Evolutionary conservation across 1,284 basidiomycete species (phyloP), one percentile per base, ranked within the genome.

Genomic region (Apiotrichum gamsii): DNA sequence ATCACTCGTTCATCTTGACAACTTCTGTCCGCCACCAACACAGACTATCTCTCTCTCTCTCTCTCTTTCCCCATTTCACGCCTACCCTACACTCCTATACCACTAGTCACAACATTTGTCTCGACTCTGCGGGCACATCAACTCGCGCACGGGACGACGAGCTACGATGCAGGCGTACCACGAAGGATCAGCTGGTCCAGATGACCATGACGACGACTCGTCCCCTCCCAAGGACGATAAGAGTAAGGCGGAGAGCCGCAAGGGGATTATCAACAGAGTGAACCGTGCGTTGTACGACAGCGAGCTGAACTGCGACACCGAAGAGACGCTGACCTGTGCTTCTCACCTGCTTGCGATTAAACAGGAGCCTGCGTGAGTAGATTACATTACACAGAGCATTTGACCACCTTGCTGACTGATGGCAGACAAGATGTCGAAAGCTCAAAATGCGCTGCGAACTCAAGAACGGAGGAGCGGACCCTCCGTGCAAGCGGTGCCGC

Each of bases 401-500:
- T 3, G 3, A 4, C 10, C 1, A 14, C n/a, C 37, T 50, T 28
- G 33, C 49, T 40, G 30, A 37, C 38, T 20, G 2, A 13, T 25
- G 20, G 5, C 46, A 70, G 69, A 72, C 71, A 46, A 65, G 72
- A 49, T 73, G 72, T 39, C 50, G 72, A 8, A 49, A 68, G 29
- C 72, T 73, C 70, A 73, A 74, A 85, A 91, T 75, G 89, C 61
- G 72, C 8, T 75, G 73, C 49, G 69, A n/a, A n/a, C n/a, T n/a
- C n/a, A n/a, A n/a, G n/a, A n/a, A n/a, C 3, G 70, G 88, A 1
- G 89, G 89, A 18, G 90, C 91, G 68, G 89, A 89, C 59, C 90
- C 90, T n/a, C 90, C 90, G 16, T 94, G 90, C 72, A 83, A 86
- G 62, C 80, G 90, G 31, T 94, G 90, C 70, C 79, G 85, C 38